These are phyloP conservation scores for Omphalea diandra DNA, from an alignment of 441 rosid species.

Conservation along the genomic window DNA sequence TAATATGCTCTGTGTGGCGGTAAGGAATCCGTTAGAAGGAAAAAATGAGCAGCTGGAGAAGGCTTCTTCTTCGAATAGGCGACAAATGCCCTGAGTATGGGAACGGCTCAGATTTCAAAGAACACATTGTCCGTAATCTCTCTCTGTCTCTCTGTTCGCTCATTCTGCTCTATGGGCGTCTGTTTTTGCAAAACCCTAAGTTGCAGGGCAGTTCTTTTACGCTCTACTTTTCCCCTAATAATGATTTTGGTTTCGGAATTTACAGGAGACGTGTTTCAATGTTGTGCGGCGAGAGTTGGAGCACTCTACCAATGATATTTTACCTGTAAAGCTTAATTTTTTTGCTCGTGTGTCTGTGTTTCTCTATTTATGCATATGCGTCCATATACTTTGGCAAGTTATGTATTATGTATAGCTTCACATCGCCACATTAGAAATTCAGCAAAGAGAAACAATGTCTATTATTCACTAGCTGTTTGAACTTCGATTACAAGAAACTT, in stretches of 20 bases:
- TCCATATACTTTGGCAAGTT: too few species aligned
- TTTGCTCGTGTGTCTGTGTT: not conserved
- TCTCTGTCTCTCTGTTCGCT: slow-evolving; percentile 18
- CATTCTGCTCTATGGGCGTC: not conserved
- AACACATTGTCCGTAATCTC: slow-evolving; percentile 74
- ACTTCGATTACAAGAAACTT: not conserved
- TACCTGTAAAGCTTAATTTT: slow-evolving; percentile 37
- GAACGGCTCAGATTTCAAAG: slow-evolving; percentile 72
- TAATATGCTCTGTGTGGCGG: not conserved
- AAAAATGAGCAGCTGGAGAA: slow-evolving; percentile 80
- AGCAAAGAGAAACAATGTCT: not conserved
- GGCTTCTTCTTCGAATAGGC: slow-evolving; percentile 87
- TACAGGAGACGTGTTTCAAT: slow-evolving; percentile 86
- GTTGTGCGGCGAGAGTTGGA: slow-evolving; percentile 82
- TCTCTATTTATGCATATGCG: not conserved
- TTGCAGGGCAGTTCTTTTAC: not conserved
- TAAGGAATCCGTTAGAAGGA: not conserved
- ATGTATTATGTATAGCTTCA: too few species aligned
- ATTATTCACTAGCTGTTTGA: not conserved
- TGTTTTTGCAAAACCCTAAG: slow-evolving; percentile 36
- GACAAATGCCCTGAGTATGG: slow-evolving; percentile 87
- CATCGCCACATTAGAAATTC: not conserved
- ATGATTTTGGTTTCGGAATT: not conserved
- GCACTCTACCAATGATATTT: slow-evolving; percentile 65
- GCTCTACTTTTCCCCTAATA: too few species aligned